Evolutionary conservation across 2,329 filamentous ascomycete species (phyloP).

Genomic region (Cordyceps javanica): DNA sequence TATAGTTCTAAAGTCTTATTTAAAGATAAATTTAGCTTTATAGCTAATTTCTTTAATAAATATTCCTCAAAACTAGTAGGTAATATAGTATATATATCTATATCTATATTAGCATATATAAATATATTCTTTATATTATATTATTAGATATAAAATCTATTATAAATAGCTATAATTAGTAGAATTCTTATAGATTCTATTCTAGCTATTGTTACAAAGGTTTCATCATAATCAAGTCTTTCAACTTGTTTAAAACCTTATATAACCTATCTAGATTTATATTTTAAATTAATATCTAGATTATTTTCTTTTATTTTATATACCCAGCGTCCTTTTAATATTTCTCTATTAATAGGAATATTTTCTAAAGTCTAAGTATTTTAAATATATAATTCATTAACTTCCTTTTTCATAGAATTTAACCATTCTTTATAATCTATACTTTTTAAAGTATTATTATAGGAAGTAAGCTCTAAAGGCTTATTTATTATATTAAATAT

Average conservation of each 20-base stretch:
- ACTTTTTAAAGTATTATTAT: neutral
- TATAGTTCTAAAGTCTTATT: no score
- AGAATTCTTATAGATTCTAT: neutral
- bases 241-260: neutral
- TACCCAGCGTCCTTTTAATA: neutral
- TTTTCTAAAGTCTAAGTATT: neutral
- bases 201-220: neutral
- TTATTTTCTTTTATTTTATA: neutral
- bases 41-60: neutral
- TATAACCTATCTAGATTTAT: neutral
- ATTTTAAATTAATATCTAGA: neutral
- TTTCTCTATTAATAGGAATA: neutral
- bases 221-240: neutral
- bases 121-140: neutral
- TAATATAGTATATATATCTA: neutral
- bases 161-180: neutral
- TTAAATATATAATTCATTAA: neutral
- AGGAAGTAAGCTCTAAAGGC: neutral
- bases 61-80: neutral
- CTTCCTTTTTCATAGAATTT: neutral
- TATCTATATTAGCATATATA: neutral
- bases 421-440: neutral
- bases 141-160: neutral
- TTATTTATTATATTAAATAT: no score
- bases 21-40: no score